These are phyloP conservation scores for Paradendryphiella salina DNA, from an alignment of 2,329 filamentous ascomycete species.

Conservation along the genomic window DNA sequence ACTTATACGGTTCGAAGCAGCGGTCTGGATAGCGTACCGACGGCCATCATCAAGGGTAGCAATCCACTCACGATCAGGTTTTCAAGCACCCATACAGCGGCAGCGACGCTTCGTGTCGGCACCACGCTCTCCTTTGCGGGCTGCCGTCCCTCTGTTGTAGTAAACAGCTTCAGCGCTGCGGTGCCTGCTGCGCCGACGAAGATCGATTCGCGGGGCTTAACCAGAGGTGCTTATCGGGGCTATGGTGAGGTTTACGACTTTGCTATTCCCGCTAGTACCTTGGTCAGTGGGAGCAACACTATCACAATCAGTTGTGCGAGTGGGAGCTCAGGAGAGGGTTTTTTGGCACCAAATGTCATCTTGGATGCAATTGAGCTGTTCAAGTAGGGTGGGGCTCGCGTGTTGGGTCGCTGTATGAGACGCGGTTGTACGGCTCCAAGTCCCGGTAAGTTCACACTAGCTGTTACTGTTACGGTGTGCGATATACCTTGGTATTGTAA, in stretches of 20 bases:
- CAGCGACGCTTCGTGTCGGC: slow-evolving; percentile 65
- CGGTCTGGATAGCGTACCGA: slow-evolving; percentile 60
- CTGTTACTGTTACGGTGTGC: no score
- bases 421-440: no score
- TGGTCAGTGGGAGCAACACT: slow-evolving; percentile 64
- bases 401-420: neutral
- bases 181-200: slow-evolving; percentile 61
- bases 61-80: slow-evolving; percentile 67
- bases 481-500: no score
- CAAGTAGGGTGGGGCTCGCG: slow-evolving; percentile 13
- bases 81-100: slow-evolving; percentile 55
- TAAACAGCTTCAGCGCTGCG: slow-evolving; percentile 59
- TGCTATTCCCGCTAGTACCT: slow-evolving; percentile 61
- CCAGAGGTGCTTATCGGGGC: slow-evolving; percentile 66
- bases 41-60: slow-evolving; percentile 65
- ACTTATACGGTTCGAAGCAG: slow-evolving; percentile 66
- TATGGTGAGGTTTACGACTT: slow-evolving; percentile 67
- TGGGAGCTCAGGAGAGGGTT: slow-evolving; percentile 60
- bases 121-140: slow-evolving; percentile 67
- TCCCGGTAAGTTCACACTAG: no score
- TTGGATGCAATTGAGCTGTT: slow-evolving; percentile 44
- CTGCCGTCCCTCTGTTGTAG: slow-evolving; percentile 59
- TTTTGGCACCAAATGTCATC: slow-evolving; percentile 60
- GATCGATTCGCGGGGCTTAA: slow-evolving; percentile 67
- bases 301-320: slow-evolving; percentile 63